Conservation (phyloP, 768 basidiomycete genomes). For the Coprinopsis sp. region DNA sequence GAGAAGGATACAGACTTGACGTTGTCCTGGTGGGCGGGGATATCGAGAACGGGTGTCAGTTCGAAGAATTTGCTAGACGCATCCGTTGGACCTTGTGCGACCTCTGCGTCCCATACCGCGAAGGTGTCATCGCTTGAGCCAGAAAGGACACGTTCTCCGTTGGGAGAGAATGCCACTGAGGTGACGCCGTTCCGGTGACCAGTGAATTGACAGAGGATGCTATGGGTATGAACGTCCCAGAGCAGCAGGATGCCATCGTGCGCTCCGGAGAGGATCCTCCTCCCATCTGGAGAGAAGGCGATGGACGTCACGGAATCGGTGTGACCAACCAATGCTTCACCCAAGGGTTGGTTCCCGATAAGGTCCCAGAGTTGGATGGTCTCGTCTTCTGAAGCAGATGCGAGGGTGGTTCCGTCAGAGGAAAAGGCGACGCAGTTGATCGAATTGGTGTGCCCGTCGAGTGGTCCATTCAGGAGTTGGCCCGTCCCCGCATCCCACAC, state of each 20-base stretch:
- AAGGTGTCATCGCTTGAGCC: constrained; percentile 17
- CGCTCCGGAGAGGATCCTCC: constrained; percentile 22
- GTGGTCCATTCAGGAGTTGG: neutral
- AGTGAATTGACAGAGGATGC: constrained; percentile 11
- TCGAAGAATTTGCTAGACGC: neutral
- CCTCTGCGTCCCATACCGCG: constrained; percentile 19
- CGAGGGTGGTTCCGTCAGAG: constrained; percentile 13
- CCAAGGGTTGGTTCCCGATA: neutral
- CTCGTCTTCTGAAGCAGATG: constrained; percentile 18
- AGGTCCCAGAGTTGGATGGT: constrained; percentile 17
- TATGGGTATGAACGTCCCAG: constrained; percentile 14
- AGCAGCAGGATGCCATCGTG: constrained; percentile 21
- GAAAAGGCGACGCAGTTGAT: constrained; percentile 18
- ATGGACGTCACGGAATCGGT: constrained; percentile 7
- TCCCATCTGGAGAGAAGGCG: constrained; percentile 25
- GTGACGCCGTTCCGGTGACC: constrained; percentile 16
- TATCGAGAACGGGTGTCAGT: constrained; percentile 9
- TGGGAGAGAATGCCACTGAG: constrained; percentile 22
- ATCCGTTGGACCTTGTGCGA: neutral
- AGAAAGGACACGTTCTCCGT: constrained; percentile 20
- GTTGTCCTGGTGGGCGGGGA: constrained; percentile 11
- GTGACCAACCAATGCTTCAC: constrained; percentile 10
- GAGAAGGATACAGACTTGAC: constrained; percentile 18
- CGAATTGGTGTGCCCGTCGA: constrained; percentile 16
- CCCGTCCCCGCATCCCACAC: constrained; percentile 17